Percentiles rank a stretch among this genome's conserved stretches.
Conservation (phyloP, 805 yeast genomes). For the Nakazawaea ishiwadae region DNA sequence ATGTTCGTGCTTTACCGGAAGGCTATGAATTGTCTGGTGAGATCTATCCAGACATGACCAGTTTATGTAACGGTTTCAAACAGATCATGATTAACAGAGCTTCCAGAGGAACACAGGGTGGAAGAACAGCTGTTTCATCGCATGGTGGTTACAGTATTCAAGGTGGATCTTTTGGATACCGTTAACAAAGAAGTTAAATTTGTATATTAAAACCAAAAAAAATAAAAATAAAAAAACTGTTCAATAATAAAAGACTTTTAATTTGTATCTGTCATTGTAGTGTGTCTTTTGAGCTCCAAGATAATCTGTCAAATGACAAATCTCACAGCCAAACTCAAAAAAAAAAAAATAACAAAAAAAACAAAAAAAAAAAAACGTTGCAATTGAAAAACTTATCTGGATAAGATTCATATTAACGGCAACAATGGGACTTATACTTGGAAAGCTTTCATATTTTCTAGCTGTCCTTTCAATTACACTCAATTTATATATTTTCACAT, state of each 20-base stretch:
- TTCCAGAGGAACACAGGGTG: slow-evolving; percentile 2
- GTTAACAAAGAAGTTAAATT: background rate
- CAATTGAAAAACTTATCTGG: no score
- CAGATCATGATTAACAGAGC: slow-evolving; percentile 33
- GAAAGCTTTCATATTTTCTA: slow-evolving; percentile 13
- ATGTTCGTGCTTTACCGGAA: slow-evolving; percentile 82
- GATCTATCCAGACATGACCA: slow-evolving; percentile 83
- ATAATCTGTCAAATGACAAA: no score
- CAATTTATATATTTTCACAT: slow-evolving; percentile 67
- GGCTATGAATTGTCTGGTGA: slow-evolving; percentile 80
- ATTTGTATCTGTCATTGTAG: no score
- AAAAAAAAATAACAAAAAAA: no score
- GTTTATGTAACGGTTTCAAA: slow-evolving; percentile 94
- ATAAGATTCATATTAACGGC: background rate
- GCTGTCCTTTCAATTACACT: slow-evolving; percentile 38
- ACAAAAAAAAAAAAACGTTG: no score
- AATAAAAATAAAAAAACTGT: background rate
- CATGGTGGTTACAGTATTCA: slow-evolving; percentile 10
- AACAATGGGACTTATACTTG: background rate
- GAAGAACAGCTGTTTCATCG: slow-evolving; percentile 6
- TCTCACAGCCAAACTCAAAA: no score
- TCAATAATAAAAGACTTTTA: background rate
- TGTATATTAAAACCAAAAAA: slow-evolving; percentile 4
- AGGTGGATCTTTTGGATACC: slow-evolving; percentile 7
- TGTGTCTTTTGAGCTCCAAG: no score